phyloP scores from a whole-genome alignment of 164 flowering plant genomes.

The Magnolia changhungtana region DNA sequence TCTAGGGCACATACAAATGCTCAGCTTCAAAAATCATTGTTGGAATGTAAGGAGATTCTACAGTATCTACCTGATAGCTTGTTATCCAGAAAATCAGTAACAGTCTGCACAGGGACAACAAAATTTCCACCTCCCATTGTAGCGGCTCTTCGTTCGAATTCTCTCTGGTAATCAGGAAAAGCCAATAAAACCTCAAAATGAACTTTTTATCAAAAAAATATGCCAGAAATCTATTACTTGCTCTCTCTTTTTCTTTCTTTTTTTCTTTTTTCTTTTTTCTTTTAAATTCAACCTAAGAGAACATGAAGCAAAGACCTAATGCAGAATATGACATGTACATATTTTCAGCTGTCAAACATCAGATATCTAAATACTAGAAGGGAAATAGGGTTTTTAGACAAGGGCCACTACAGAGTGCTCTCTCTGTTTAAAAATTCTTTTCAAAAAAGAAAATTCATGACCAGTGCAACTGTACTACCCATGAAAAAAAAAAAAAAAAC shows the following conservation, averaged over 20 bases:
- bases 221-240: too few relatives aligned
- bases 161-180: slow-evolving; percentile 45
- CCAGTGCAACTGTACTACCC: too few relatives aligned
- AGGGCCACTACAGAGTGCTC: too few relatives aligned
- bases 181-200: not conserved
- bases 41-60: not conserved
- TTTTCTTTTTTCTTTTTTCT: too few relatives aligned
- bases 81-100: slow-evolving; percentile 74
- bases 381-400: too few relatives aligned
- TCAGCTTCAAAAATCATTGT: too few relatives aligned
- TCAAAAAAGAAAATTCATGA: too few relatives aligned
- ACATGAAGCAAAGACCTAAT: not conserved
- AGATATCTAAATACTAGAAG: too few relatives aligned
- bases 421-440: too few relatives aligned
- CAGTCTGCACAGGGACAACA: slow-evolving; percentile 86
- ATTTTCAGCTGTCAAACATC: not conserved
- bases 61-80: slow-evolving; percentile 57
- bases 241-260: not conserved
- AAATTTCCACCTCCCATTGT: slow-evolving; percentile 92
- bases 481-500: too few relatives aligned
- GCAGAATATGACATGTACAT: not conserved
- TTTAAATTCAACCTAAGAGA: not conserved
- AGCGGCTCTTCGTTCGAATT: slow-evolving; percentile 79
- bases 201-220: not conserved
- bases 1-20: not conserved